phyloP scores from a whole-genome alignment of 306 rosid species.

The Pterocarpus macrocarpus region DNA sequence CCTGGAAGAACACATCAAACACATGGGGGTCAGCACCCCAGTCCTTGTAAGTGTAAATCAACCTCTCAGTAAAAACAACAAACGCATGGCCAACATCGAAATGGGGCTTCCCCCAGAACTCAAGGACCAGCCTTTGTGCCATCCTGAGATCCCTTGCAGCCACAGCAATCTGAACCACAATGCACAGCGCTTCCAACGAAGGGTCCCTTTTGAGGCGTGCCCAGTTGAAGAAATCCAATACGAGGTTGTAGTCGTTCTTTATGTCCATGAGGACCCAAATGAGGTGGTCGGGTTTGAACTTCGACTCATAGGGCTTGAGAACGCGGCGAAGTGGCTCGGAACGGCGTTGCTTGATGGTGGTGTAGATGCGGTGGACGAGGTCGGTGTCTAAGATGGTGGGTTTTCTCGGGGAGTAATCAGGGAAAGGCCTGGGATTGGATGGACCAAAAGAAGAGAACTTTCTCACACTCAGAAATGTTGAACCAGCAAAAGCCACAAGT shows the following conservation, averaged over 20 bases:
- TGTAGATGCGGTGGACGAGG: conserved; percentile 66
- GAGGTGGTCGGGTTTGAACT: conserved; percentile 65
- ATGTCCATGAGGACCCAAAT: conserved; percentile 80
- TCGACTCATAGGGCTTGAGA: conserved; percentile 70
- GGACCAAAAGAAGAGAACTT: conserved; percentile 46
- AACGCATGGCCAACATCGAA: conserved; percentile 48
- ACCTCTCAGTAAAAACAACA: conserved; percentile 60
- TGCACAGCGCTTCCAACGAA: conserved; percentile 75
- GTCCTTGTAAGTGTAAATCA: conserved; percentile 84
- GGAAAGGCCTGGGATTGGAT: conserved; percentile 72
- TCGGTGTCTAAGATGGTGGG: conserved; percentile 70
- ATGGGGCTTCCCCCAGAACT: conserved; percentile 67
- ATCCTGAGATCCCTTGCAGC: conserved; percentile 67
- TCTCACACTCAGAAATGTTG: conserved; percentile 41
- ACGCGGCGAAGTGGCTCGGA: conserved; percentile 68
- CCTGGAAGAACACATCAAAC: conserved; percentile 80
- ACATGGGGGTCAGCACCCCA: conserved; percentile 85
- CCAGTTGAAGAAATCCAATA: conserved; percentile 78
- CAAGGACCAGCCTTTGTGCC: conserved; percentile 69
- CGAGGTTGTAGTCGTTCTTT: conserved; percentile 66
- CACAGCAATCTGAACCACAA: conserved; percentile 72
- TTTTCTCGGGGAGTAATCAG: conserved; percentile 82
- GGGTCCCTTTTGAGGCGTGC: conserved; percentile 64
- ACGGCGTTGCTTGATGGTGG: conserved; percentile 71
- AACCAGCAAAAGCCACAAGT: conserved; percentile 12